phyloP scores from a whole-genome alignment of 202 grass and related monocot species.

The Zoysia matrella region DNA sequence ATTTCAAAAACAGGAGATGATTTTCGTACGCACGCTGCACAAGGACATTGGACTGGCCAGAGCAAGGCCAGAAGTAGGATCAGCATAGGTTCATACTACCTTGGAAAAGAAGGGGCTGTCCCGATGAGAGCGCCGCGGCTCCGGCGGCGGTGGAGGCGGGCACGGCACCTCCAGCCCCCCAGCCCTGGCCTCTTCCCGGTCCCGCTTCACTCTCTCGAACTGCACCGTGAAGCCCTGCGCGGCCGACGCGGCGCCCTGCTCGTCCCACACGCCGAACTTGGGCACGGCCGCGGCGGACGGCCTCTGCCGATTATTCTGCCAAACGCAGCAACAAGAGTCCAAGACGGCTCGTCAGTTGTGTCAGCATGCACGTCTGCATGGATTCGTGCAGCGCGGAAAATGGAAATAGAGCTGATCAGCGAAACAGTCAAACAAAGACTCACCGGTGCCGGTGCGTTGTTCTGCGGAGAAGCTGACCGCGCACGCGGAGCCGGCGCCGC shows the following conservation, averaged over 20 bases:
- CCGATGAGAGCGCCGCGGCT: constrained; percentile 28
- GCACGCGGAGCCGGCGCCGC: constrained; percentile 20
- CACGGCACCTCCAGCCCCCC: constrained; percentile 35
- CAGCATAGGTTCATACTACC: constrained; percentile 23
- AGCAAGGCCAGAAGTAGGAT: neutral
- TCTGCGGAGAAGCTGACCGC: constrained; percentile 49
- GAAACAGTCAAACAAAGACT: neutral
- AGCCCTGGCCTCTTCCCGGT: constrained; percentile 51
- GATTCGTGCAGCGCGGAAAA: neutral
- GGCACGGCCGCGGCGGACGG: constrained; percentile 46
- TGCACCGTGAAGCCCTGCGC: constrained; percentile 42
- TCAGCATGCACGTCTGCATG: neutral
- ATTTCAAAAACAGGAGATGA: neutral
- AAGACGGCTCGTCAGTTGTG: neutral
- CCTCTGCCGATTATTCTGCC: constrained; percentile 45
- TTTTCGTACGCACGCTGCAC: neutral
- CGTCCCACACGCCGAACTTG: constrained; percentile 82
- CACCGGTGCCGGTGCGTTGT: constrained; percentile 12
- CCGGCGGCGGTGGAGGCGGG: constrained; percentile 30
- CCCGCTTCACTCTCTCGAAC: constrained; percentile 75
- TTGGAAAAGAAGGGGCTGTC: constrained; percentile 53
- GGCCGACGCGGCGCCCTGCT: constrained; percentile 33
- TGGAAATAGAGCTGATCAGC: too few relatives aligned
- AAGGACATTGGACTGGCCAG: neutral
- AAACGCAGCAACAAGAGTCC: too few relatives aligned